Evolutionary conservation across 2,329 filamentous ascomycete genomes (phyloP).

Genomic region (Aspergillus fijiensis): DNA sequence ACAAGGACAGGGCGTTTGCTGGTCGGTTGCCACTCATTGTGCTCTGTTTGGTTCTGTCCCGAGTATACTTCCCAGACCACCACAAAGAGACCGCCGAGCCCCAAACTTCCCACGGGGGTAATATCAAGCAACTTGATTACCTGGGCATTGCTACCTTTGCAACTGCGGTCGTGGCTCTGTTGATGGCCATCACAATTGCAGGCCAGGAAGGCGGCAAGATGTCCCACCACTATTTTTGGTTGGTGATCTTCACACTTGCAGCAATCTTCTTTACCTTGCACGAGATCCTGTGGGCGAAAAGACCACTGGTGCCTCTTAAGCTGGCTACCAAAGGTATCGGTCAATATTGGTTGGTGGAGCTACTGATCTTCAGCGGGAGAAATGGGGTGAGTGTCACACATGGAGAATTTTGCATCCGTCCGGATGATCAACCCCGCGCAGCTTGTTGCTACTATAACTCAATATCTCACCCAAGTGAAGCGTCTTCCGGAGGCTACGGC

Average conservation of each 20-base stretch:
- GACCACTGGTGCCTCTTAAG: background rate
- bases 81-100: too few relatives aligned
- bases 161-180: too few relatives aligned
- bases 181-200: too few relatives aligned
- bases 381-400: background rate
- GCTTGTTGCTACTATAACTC: background rate
- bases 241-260: background rate
- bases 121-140: too few relatives aligned
- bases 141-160: too few relatives aligned
- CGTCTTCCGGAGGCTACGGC: background rate
- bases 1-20: too few relatives aligned
- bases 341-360: constrained; percentile 3
- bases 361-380: background rate
- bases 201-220: background rate
- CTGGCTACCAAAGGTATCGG: constrained; percentile 1
- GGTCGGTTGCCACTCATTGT: too few relatives aligned
- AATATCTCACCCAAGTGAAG: background rate
- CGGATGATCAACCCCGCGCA: background rate
- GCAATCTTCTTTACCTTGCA: background rate
- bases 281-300: background rate
- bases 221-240: background rate
- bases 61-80: too few relatives aligned
- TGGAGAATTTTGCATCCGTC: too few relatives aligned
- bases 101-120: too few relatives aligned
- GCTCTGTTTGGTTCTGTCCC: too few relatives aligned